These are phyloP conservation scores for Pseudogymnoascus sp. DNA, from an alignment of 2,329 filamentous ascomycete genomes.

Conservation along the genomic window DNA sequence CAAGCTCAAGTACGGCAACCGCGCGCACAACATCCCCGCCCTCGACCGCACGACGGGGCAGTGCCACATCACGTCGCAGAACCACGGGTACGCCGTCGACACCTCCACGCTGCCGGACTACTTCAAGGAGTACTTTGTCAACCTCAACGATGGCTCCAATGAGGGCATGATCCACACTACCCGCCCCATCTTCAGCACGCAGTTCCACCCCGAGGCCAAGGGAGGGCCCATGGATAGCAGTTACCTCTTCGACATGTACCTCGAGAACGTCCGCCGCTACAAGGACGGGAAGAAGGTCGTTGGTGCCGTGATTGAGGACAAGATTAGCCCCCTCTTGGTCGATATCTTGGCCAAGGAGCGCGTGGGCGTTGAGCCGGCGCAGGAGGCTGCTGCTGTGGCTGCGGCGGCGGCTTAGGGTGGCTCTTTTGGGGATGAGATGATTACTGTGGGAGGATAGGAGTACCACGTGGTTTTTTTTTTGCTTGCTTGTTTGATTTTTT, in stretches of 20 bases:
- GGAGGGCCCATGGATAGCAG: slow-evolving; percentile 92
- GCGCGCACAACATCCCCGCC: slow-evolving; percentile 95
- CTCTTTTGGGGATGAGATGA: neutral
- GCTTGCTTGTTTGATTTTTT: neutral
- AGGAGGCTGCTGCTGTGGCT: slow-evolving; percentile 18
- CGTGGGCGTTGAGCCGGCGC: slow-evolving; percentile 59
- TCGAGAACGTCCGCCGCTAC: slow-evolving; percentile 81
- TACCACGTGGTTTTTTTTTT: neutral
- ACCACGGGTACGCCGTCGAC: slow-evolving; percentile 96
- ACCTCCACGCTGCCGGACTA: slow-evolving; percentile 70
- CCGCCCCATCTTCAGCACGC: slow-evolving; percentile 93
- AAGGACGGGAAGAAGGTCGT: slow-evolving; percentile 73
- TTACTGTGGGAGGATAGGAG: neutral
- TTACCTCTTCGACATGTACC: slow-evolving; percentile 94
- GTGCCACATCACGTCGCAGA: slow-evolving; percentile 98
- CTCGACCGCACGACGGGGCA: slow-evolving; percentile 90
- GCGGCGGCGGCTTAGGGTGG: slow-evolving; percentile 12
- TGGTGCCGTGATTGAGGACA: slow-evolving; percentile 68
- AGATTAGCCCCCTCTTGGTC: slow-evolving; percentile 77
- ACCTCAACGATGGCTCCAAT: slow-evolving; percentile 95
- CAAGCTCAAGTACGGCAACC: slow-evolving; percentile 99
- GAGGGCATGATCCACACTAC: slow-evolving; percentile 96
- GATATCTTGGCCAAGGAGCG: slow-evolving; percentile 91
- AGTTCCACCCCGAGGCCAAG: slow-evolving; percentile 98
- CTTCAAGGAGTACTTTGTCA: slow-evolving; percentile 98